These are phyloP conservation scores for Komagataea norvegica DNA, from an alignment of 1,139 yeast species.

Conservation along the genomic window DNA sequence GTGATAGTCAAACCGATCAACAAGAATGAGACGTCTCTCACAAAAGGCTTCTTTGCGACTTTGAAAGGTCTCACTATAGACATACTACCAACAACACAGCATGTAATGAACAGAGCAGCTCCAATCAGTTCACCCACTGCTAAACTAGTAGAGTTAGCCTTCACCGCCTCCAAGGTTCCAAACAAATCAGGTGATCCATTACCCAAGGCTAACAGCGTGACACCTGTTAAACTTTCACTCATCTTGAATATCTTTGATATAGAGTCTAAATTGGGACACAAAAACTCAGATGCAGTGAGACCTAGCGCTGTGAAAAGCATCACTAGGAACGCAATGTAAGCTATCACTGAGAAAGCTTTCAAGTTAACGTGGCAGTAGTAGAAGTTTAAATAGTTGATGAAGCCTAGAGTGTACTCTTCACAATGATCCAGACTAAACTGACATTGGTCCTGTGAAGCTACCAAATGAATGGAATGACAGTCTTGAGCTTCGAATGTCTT, in stretches of 20 bases:
- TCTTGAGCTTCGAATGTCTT: not conserved
- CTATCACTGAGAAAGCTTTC: constrained; percentile 24
- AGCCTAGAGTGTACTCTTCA: constrained; percentile 37
- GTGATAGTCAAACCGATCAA: constrained; percentile 35
- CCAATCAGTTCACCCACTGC: constrained; percentile 90
- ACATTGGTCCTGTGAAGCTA: constrained; percentile 41
- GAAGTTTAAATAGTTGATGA: constrained; percentile 37
- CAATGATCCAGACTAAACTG: constrained; percentile 39
- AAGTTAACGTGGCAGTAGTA: constrained; percentile 36
- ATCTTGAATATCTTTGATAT: constrained; percentile 58
- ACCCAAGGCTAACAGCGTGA: constrained; percentile 85
- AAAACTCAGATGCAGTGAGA: constrained; percentile 67
- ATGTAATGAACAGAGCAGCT: constrained; percentile 71
- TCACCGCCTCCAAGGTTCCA: constrained; percentile 79
- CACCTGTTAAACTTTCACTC: constrained; percentile 80
- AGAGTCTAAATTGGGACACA: constrained; percentile 71
- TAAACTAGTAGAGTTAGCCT: constrained; percentile 59
- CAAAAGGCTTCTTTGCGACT: constrained; percentile 43
- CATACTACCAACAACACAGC: constrained; percentile 77
- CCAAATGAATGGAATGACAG: constrained; percentile 19
- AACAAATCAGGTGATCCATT: constrained; percentile 90
- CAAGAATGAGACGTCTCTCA: constrained; percentile 38
- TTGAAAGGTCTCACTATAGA: constrained; percentile 65
- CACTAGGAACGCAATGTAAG: constrained; percentile 27
- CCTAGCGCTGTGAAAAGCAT: constrained; percentile 60